Evolutionary conservation across 306 rosid species (phyloP), one percentile per base, ranked within the genome.

Genomic region (Prunus campanulata): DNA sequence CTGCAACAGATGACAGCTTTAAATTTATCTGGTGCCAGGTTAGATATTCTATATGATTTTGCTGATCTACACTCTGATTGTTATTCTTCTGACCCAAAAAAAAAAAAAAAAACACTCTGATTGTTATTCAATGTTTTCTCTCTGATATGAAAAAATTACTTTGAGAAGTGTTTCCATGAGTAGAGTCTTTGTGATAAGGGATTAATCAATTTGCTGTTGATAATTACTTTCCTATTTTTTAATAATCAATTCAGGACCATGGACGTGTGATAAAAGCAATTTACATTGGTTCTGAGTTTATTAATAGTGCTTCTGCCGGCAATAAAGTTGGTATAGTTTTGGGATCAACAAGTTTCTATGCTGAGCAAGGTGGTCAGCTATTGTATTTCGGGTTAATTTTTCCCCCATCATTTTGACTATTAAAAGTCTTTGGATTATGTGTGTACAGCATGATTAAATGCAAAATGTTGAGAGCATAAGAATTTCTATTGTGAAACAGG

Each of bases 341-440:
- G 82, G 92, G 90, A 77, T 95, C 99, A 50, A 89, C 99, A 49
- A 92, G 97, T 87, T 95, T 95, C 83, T 95, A 95, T 86, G 97
- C 99, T 5, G 99, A 95, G 87, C 99, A 95, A 86, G 99, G 99
- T 90, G 99, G 99, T 71, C 99, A 95, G 99, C 97, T 95, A 90
- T 49, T 79, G 66, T 29, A 39, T 63, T 54, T 19, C 55, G 24
- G 29, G 72, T 78, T 29, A 46, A 39, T 60, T 42, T 68, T 39
- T 24, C 68, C 59, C 11, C 19, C 29, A n/a, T 65, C 25, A 24
- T 24, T 24, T 54, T 51, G 14, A 30, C 32, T 44, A 47, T 70
- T 52, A 32, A 8, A 54, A 71, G 32, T 12, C 6, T 29, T 13
- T 20, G 68, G 49, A 60, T 22, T 24, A 24, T 24, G 25, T 24